phyloP scores from a whole-genome alignment of 2,329 filamentous ascomycete species.

The Fusarium pseudoanthophilum region DNA sequence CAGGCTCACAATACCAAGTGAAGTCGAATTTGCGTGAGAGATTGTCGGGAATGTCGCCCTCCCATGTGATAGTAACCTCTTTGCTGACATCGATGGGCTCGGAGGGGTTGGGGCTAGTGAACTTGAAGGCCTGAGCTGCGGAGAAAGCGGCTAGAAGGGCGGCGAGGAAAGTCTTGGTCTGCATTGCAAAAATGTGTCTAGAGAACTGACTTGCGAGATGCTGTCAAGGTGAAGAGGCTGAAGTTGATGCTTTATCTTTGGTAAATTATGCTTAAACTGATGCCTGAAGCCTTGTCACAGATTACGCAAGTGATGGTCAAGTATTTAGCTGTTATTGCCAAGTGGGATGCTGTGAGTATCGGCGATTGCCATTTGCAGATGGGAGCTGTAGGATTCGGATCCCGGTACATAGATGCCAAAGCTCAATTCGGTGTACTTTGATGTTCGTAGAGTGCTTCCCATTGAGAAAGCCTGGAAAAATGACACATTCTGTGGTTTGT shows the following conservation, averaged over 20 bases:
- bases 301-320: neutral
- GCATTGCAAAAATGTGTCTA: neutral
- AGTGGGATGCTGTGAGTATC: neutral
- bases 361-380: neutral
- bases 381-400: neutral
- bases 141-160: neutral
- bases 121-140: neutral
- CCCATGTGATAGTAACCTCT: constrained; percentile 2
- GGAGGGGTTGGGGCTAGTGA: constrained; percentile 1
- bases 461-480: neutral
- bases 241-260: neutral
- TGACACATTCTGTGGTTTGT: no score
- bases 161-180: neutral
- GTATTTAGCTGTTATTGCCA: neutral
- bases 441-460: neutral
- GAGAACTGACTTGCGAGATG: neutral
- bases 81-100: neutral
- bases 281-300: neutral
- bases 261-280: neutral
- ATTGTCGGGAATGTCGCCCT: neutral
- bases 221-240: neutral
- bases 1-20: neutral
- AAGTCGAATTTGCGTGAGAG: neutral
- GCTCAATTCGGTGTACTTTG: neutral
- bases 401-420: neutral